Percentiles rank a stretch among this genome's conserved stretches.
phyloP scores from a whole-genome alignment of 495 filamentous ascomycete genomes.

The Penicillium soppii region DNA sequence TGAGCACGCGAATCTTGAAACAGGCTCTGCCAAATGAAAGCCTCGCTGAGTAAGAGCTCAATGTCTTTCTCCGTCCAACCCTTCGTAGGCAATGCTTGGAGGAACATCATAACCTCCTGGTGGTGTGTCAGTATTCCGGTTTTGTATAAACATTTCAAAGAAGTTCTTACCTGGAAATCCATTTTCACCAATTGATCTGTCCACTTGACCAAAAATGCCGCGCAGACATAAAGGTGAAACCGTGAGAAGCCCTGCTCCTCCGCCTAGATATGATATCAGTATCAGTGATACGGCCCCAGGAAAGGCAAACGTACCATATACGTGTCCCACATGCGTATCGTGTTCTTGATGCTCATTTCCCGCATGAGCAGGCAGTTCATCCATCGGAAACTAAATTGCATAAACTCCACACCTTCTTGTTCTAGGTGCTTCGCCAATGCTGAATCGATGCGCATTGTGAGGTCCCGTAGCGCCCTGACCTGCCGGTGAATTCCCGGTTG shows the following conservation, averaged over 20 bases:
- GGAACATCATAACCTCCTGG: slow-evolving; percentile 98
- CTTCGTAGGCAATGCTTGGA: slow-evolving; percentile 91
- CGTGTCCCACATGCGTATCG: slow-evolving; percentile 99
- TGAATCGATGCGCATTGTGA: slow-evolving; percentile 86
- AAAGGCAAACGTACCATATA: slow-evolving; percentile 70
- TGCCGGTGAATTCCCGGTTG: slow-evolving; percentile 96
- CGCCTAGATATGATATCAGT: slow-evolving; percentile 55
- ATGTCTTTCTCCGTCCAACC: slow-evolving; percentile 98
- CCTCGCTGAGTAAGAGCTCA: slow-evolving; percentile 90
- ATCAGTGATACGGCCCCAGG: background rate
- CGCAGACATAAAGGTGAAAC: slow-evolving; percentile 97
- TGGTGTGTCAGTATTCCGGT: slow-evolving; percentile 8
- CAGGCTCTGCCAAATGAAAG: slow-evolving; percentile 92
- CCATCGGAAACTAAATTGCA: slow-evolving; percentile 98
- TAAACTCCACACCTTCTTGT: slow-evolving; percentile 90
- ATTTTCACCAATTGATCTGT: slow-evolving; percentile 91
- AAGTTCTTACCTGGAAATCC: slow-evolving; percentile 70
- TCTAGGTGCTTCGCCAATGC: slow-evolving; percentile 84
- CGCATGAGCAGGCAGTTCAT: slow-evolving; percentile 99
- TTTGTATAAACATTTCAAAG: background rate
- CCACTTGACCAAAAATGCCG: slow-evolving; percentile 99
- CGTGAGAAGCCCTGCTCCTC: slow-evolving; percentile 98
- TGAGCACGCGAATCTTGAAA: slow-evolving; percentile 88
- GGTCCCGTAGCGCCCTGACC: slow-evolving; percentile 80
- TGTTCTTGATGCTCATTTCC: slow-evolving; percentile 92